These are phyloP conservation scores for Penicillium sp. DNA, from an alignment of 2,329 filamentous ascomycete genomes.

Conservation along the genomic window DNA sequence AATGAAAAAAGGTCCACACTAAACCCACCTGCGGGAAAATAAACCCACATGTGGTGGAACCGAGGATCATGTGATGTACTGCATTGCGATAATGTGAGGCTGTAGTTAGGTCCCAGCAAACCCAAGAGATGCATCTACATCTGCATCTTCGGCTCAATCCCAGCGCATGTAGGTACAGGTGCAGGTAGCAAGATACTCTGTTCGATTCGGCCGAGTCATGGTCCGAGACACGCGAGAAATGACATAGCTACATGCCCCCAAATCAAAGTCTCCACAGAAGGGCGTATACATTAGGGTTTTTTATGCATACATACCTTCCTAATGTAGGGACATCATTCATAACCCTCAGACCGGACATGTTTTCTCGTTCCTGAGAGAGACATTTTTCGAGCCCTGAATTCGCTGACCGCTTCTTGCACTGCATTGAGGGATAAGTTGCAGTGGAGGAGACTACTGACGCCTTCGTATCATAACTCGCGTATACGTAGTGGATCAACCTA, in stretches of 20 bases:
- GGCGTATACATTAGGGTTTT: background rate
- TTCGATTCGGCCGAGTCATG: background rate
- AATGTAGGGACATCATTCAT: background rate
- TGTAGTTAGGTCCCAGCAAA: background rate
- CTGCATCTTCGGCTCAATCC: background rate
- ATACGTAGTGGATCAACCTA: too few species aligned
- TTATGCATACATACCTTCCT: background rate
- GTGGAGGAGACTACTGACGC: background rate
- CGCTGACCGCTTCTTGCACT: background rate
- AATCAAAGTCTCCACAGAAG: background rate
- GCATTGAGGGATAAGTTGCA: background rate
- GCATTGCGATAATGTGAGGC: background rate
- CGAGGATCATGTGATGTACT: too few species aligned
- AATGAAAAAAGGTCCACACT: background rate
- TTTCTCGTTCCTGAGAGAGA: background rate
- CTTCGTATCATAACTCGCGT: background rate
- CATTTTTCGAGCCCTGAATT: background rate
- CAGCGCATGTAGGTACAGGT: background rate
- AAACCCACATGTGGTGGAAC: background rate
- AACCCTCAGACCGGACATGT: background rate
- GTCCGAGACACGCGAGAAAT: constrained; percentile 1
- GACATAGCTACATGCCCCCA: background rate
- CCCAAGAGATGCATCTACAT: background rate
- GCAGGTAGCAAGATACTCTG: background rate
- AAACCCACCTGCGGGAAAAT: background rate